Base-by-base conservation (phyloP, 2,329 filamentous ascomycete genomes). In the Xylaria sp. region DNA sequence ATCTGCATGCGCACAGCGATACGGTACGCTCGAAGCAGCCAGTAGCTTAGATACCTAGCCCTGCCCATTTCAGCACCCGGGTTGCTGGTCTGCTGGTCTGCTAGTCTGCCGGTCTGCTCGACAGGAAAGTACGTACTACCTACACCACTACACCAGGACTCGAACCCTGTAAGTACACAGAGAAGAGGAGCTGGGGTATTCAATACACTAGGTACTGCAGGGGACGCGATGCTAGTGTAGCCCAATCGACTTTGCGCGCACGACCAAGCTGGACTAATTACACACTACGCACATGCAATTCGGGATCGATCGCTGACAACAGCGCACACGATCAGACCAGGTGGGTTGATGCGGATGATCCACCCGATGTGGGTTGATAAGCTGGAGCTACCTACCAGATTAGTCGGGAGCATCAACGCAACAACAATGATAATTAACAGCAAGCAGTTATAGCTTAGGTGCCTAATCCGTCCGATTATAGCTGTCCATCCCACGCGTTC, bases 281-380 rank as follows among this genome's bases (percentile, higher is more conserved):
- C 53, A 52, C 37, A 46, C 52, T 44, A 57, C 40, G 46, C 21
- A 27, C 44, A 52, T 35, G 31, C 23, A 38, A 44, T 38, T 60
- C 21, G 51, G 58, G 40, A 61, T 46, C 53, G 44, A 43, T 43
- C 51, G 29, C 37, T 52, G 25, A 35, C 27, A 35, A 38, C 37
- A 31, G 6, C 17, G 6, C 37, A 44, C 52, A 49, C 41, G 53
- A 60, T 60, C 58, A 53, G 56, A 58, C 52, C 48, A 64, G 61
- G 48, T 47, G 46, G 56, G 41, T 51, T 58, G 58, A 58, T 52
- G 61, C 61, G 43, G 47, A 41, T 47, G 31, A 55, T 61, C 37
- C 41, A 31, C 61, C 40, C 31, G 21, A 48, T 43, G 46, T 53
- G 56, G 53, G 40, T 60, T 56, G 52, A 60, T 57, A 47, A 53